These are phyloP conservation scores for Globisporangium lucens DNA, from an alignment of 352 stramenopile species.

Conservation along the genomic window DNA sequence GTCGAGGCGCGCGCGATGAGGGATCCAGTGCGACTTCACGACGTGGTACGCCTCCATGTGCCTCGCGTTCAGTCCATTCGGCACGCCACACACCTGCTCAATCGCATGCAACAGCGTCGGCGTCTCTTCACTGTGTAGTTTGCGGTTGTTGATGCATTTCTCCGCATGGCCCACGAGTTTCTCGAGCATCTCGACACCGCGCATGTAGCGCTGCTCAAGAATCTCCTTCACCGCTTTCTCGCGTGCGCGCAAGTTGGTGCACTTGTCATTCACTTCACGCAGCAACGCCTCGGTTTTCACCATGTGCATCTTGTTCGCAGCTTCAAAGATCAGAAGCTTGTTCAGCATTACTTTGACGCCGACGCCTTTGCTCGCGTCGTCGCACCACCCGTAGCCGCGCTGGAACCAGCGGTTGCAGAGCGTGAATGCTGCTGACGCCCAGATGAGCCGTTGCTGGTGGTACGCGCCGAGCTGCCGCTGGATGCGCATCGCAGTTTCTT, in stretches of 20 bases:
- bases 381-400: conserved; percentile 61
- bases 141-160: conserved; percentile 70
- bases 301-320: conserved; percentile 81
- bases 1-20: conserved; percentile 43
- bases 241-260: conserved; percentile 38
- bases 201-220: conserved; percentile 38
- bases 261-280: conserved; percentile 63
- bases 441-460: conserved; percentile 49
- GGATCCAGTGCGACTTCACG: conserved; percentile 60
- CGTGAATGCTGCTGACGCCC: conserved; percentile 54
- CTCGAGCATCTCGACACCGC: conserved; percentile 46
- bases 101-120: conserved; percentile 58
- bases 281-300: conserved; percentile 54
- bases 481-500: conserved; percentile 45
- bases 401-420: conserved; percentile 67
- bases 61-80: conserved; percentile 34
- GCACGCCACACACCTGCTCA: conserved; percentile 61
- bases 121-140: conserved; percentile 65
- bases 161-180: conserved; percentile 51
- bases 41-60: conserved; percentile 63
- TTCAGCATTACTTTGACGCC: conserved; percentile 61
- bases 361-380: conserved; percentile 47
- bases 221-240: conserved; percentile 40
- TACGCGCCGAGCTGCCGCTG: conserved; percentile 42
- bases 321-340: conserved; percentile 52